These are phyloP conservation scores for Endocalyx cinctus DNA, from an alignment of 2,329 filamentous ascomycete genomes.

Conservation along the genomic window DNA sequence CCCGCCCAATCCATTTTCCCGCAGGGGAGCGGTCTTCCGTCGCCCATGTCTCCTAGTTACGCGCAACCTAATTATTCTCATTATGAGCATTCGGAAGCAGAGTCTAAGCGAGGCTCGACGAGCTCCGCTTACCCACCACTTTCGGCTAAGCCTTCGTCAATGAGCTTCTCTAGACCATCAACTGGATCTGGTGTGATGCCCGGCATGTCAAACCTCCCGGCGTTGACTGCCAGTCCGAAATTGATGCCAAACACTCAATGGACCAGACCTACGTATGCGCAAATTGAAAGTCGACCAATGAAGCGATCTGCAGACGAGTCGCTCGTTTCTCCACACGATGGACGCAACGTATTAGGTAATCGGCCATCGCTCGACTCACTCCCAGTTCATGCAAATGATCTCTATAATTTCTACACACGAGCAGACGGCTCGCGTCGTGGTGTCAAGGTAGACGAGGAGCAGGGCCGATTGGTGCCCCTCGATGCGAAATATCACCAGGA, in stretches of 20 bases:
- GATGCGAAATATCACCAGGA: no score
- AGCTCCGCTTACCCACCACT: conserved; percentile 17
- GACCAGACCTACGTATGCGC: no score
- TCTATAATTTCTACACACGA: conserved; percentile 15
- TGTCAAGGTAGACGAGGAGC: no score
- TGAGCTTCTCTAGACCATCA: conserved; percentile 15
- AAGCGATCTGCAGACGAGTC: conserved; percentile 22
- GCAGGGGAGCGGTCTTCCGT: conserved; percentile 10
- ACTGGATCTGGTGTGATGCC: conserved; percentile 19
- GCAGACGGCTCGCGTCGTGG: no score
- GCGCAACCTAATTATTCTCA: conserved; percentile 14
- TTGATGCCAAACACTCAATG: no score
- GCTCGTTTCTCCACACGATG: conserved; percentile 16
- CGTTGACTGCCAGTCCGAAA: conserved; percentile 17
- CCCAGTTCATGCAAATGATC: no score
- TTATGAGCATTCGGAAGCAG: conserved; percentile 19
- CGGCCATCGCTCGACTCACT: conserved; percentile 16
- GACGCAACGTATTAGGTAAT: conserved; percentile 19
- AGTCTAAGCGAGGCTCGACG: conserved; percentile 18
- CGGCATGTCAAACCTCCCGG: conserved; percentile 18
- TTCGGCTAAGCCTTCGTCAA: conserved; percentile 14
- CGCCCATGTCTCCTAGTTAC: conserved; percentile 16
- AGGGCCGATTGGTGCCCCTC: no score
- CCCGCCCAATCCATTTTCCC: conserved; percentile 23
- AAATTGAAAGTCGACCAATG: conserved; percentile 15